Percentiles rank a stretch among this genome's conserved stretches.
These are phyloP conservation scores for Aureobasidium uvarum DNA, from an alignment of 2,329 filamentous ascomycete species.

Conservation along the genomic window DNA sequence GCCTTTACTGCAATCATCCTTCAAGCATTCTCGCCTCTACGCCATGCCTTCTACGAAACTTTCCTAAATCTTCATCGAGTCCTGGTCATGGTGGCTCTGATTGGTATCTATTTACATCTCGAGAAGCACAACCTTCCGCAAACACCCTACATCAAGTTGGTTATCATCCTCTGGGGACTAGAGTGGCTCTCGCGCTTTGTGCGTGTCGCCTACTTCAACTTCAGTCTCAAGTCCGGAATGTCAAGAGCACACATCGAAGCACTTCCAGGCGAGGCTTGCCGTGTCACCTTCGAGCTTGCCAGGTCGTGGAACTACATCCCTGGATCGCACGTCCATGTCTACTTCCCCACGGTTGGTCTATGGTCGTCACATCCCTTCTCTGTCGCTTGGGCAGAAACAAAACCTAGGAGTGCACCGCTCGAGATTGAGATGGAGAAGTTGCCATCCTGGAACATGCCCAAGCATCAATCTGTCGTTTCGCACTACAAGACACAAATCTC, in stretches of 20 bases:
- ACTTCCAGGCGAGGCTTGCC: slow-evolving; percentile 58
- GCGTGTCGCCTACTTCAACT: slow-evolving; percentile 55
- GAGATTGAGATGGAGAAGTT: slow-evolving; percentile 41
- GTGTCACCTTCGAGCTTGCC: slow-evolving; percentile 60
- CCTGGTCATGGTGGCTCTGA: slow-evolving; percentile 65
- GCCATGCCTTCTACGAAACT: slow-evolving; percentile 96
- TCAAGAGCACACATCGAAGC: slow-evolving; percentile 58
- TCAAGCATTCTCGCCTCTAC: slow-evolving; percentile 71
- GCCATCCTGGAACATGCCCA: slow-evolving; percentile 29
- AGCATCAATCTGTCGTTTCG: slow-evolving; percentile 20
- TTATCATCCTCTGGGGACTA: slow-evolving; percentile 72
- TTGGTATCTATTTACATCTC: slow-evolving; percentile 77
- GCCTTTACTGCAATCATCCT: slow-evolving; percentile 66
- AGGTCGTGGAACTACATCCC: slow-evolving; percentile 54
- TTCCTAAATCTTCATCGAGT: slow-evolving; percentile 86
- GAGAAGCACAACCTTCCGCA: slow-evolving; percentile 65
- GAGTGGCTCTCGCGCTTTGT: slow-evolving; percentile 57
- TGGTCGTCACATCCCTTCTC: slow-evolving; percentile 52
- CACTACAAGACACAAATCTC: slow-evolving; percentile 23
- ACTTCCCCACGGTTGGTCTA: slow-evolving; percentile 51
- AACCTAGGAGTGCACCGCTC: slow-evolving; percentile 31
- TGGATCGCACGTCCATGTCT: slow-evolving; percentile 61
- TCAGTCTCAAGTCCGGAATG: slow-evolving; percentile 49
- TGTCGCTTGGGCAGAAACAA: slow-evolving; percentile 48
- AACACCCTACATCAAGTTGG: slow-evolving; percentile 69